Percentiles rank a stretch among this genome's conserved stretches.
Conservation (phyloP, 1,284 basidiomycete species). For the Austroboletus novae-zelandiae region DNA sequence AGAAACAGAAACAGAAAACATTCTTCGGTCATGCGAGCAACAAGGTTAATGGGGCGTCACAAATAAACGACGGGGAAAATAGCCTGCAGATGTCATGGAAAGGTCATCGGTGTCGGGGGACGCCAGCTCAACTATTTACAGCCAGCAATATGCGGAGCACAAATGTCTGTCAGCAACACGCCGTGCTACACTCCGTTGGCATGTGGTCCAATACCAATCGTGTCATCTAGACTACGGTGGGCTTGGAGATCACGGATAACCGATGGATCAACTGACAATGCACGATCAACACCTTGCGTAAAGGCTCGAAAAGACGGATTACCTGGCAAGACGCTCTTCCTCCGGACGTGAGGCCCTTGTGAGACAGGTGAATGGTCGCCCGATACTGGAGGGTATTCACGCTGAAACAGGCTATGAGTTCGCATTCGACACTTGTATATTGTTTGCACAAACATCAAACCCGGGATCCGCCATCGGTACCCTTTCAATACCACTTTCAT, state of each 20-base stretch:
- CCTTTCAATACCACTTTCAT: conserved; percentile 80
- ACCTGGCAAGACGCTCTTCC: conserved; percentile 87
- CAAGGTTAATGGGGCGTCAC: conserved; percentile 16
- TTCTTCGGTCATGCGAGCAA: conserved; percentile 17
- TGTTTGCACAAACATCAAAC: conserved; percentile 64
- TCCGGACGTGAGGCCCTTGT: conserved; percentile 68
- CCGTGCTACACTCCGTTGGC: conserved; percentile 29
- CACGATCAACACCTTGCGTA: conserved; percentile 7
- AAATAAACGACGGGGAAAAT: conserved; percentile 14
- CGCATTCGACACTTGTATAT: conserved; percentile 15
- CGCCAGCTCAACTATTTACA: conserved; percentile 24
- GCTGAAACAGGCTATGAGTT: conserved; percentile 38
- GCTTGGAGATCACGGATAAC: conserved; percentile 87
- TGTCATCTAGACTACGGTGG: conserved; percentile 77
- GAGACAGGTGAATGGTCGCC: conserved; percentile 52
- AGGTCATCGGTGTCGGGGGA: conserved; percentile 27
- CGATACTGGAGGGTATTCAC: conserved; percentile 59
- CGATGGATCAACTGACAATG: conserved; percentile 71
- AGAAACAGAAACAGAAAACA: conserved; percentile 13
- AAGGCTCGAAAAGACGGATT: conserved; percentile 12
- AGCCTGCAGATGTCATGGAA: conserved; percentile 28
- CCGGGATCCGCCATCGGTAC: conserved; percentile 90
- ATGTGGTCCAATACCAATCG: conserved; percentile 32
- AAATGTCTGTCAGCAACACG: conserved; percentile 19
- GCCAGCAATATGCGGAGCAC: conserved; percentile 17